Evolutionary conservation across 108 stramenopile genomes (phyloP).

Genomic region (Discostella stelligeroides): DNA sequence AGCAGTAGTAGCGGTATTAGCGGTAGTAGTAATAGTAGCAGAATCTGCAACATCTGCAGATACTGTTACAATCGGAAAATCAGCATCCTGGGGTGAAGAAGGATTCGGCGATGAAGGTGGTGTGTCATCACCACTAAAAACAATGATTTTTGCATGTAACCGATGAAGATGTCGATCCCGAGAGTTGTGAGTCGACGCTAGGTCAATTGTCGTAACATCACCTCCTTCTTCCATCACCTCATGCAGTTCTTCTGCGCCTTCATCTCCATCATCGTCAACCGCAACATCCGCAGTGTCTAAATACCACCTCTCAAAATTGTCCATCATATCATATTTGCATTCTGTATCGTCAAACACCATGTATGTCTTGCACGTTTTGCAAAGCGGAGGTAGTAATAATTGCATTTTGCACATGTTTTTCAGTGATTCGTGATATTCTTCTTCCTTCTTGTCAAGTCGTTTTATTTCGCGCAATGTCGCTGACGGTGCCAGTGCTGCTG

Average conservation of each 20-base stretch:
- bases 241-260: not conserved
- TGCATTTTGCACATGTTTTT: not conserved
- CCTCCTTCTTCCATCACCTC: not conserved
- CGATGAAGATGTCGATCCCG: no score
- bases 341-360: slow-evolving; percentile 3
- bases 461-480: not conserved
- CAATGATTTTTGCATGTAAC: no score
- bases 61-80: no score
- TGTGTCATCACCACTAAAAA: no score
- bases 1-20: no score
- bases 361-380: not conserved
- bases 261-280: not conserved
- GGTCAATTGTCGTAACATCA: not conserved
- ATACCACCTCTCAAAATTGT: slow-evolving; percentile 5
- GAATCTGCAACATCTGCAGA: no score
- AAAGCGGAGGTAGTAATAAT: slow-evolving; percentile 2
- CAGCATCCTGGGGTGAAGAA: no score
- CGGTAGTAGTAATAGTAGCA: no score
- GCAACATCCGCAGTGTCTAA: not conserved
- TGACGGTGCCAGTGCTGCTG: no score
- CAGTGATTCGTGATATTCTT: not conserved
- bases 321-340: slow-evolving; percentile 4
- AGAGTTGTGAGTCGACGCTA: no score
- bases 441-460: not conserved
- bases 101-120: no score